Evolutionary conservation across 2,329 filamentous ascomycete species (phyloP).

Genomic region (Nemania sp.): DNA sequence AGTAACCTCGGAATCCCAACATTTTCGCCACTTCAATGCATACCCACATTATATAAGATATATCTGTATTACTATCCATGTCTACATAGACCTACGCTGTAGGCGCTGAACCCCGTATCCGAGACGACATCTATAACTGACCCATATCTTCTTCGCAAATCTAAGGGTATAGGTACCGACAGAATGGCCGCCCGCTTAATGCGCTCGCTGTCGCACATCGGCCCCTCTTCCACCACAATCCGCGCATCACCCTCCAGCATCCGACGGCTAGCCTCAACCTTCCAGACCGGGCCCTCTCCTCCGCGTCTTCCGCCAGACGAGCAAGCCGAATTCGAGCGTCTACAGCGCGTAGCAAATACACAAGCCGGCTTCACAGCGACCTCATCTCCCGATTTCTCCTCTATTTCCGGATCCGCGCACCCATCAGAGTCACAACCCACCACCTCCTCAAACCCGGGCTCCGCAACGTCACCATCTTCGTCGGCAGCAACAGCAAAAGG

Average conservation of each 20-base stretch:
- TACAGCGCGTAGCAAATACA: conserved; percentile 73
- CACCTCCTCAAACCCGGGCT: neutral
- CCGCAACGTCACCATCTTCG: neutral
- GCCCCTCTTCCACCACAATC: conserved; percentile 46
- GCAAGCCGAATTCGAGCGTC: conserved; percentile 73
- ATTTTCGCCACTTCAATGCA: no score
- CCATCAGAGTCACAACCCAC: conserved; percentile 18
- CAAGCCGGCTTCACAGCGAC: conserved; percentile 51
- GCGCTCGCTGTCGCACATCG: conserved; percentile 14
- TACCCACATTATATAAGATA: no score
- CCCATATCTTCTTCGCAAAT: neutral
- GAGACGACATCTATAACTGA: neutral
- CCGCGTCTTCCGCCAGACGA: conserved; percentile 79
- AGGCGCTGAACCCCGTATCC: no score
- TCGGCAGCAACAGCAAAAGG: conserved; percentile 4
- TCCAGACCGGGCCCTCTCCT: conserved; percentile 73
- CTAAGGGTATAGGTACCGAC: no score
- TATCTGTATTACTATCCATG: no score
- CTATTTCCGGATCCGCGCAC: neutral
- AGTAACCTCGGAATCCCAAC: no score
- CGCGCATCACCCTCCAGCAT: neutral
- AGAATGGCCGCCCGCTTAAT: conserved; percentile 38
- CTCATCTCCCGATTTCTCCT: conserved; percentile 43
- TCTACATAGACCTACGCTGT: no score
- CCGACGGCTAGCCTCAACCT: conserved; percentile 52